These are phyloP conservation scores for Trichoderma gracile DNA, from an alignment of 2,329 filamentous ascomycete species.

Conservation along the genomic window DNA sequence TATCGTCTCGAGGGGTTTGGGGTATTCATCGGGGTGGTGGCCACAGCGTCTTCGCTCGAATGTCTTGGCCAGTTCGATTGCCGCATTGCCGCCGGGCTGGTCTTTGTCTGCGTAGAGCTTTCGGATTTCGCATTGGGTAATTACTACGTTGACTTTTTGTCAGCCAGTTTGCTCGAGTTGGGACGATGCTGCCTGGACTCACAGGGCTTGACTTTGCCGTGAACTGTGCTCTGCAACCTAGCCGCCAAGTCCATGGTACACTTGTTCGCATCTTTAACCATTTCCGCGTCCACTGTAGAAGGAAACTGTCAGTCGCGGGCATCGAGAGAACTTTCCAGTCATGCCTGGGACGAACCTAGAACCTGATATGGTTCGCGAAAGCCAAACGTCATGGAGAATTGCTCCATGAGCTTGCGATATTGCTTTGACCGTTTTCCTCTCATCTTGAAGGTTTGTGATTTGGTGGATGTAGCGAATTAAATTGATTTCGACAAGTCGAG, in stretches of 20 bases:
- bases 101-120: constrained; percentile 68
- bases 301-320: neutral
- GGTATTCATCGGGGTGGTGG: constrained; percentile 71
- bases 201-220: constrained; percentile 83
- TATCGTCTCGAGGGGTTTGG: constrained; percentile 66
- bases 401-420: constrained; percentile 83
- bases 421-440: constrained; percentile 56
- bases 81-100: constrained; percentile 54
- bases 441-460: constrained; percentile 38
- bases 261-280: constrained; percentile 75
- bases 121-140: constrained; percentile 78
- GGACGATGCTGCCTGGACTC: constrained; percentile 37
- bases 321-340: neutral
- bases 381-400: constrained; percentile 82
- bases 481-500: neutral
- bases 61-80: constrained; percentile 73
- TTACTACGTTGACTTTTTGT: constrained; percentile 53
- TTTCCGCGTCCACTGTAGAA: constrained; percentile 73
- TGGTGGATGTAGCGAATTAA: neutral
- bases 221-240: constrained; percentile 77
- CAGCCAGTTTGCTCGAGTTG: too few species aligned
- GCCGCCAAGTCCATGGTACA: constrained; percentile 88
- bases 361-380: constrained; percentile 96
- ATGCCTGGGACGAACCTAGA: constrained; percentile 53
- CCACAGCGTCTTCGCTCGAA: constrained; percentile 76